Evolutionary conservation across 371 early-diverging fungal species (phyloP), one percentile per base, ranked within the genome.

Genomic region (Mucor piriformis): DNA sequence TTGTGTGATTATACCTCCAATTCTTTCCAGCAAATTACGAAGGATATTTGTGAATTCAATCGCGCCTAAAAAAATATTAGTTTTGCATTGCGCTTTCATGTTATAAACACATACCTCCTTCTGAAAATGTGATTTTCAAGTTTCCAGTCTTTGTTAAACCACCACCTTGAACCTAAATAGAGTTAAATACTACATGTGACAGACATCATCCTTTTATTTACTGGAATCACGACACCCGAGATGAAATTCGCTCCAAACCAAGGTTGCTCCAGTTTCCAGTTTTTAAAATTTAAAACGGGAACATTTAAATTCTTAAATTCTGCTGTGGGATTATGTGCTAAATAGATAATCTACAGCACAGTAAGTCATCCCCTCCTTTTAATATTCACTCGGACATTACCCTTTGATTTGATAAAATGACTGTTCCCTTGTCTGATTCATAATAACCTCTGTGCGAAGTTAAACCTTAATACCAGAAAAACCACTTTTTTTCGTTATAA

Each of bases 111-210:
- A n/a, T n/a, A 74, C 80, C 83, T 59, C 83, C 83, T 70, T 83
- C 83, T 18, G 67, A 65, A 47, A 83, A 83, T 15, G 73, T 76
- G 12, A 79, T 16, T 18, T 71, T 77, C 24, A 79, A 35, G 23
- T 66, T 57, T 6, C 76, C 74, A 8, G 67, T 44, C 18, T 59
- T 59, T 34, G 71, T 46, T 15, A 83, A 56, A 23, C 84, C 84
- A 38, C 84, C 84, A 27, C 72, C 71, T 7, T 66, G 72, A 8
- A 80, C 77, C 83, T 83, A 52, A 48, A 23, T 20, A 16, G 20
- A 8, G 18, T 38, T 15, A 2, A 51, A 10, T 6, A 18, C 32
- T 33, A 8, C 29, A 29, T 29, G 29, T 29, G 29, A 29, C 29
- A 29, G 8, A 29, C 29, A 29, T 29, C 29, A 29, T 29, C 1